Conservation (phyloP, 768 basidiomycete species). For the Kwoniella pini region DNA sequence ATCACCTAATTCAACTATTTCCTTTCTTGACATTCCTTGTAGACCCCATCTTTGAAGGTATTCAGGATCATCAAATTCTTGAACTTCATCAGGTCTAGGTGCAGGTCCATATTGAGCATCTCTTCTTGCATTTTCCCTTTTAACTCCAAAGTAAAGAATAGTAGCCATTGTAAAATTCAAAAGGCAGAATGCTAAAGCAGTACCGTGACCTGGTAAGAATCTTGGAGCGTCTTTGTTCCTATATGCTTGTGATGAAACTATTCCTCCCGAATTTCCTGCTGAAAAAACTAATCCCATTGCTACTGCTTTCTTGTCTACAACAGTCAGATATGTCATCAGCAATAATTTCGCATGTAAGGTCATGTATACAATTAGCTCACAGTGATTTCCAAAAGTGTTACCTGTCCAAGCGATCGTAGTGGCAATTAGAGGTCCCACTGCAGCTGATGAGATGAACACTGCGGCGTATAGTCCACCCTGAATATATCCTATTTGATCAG, state of each 20-base stretch:
- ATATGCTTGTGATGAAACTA: slow-evolving; percentile 52
- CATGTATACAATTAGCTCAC: too few relatives aligned
- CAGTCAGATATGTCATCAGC: background rate
- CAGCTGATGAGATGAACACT: slow-evolving; percentile 48
- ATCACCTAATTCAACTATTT: slow-evolving; percentile 50
- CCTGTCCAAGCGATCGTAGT: slow-evolving; percentile 54
- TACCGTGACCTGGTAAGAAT: slow-evolving; percentile 50
- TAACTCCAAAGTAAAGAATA: slow-evolving; percentile 47
- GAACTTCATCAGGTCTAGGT: slow-evolving; percentile 26
- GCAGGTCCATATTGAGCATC: slow-evolving; percentile 52
- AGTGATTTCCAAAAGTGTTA: slow-evolving; percentile 50
- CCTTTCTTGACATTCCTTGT: slow-evolving; percentile 42
- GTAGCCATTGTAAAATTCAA: slow-evolving; percentile 41
- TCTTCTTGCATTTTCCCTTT: slow-evolving; percentile 54
- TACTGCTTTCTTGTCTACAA: slow-evolving; percentile 38
- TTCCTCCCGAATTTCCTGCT: slow-evolving; percentile 53
- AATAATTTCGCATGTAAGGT: too few relatives aligned
- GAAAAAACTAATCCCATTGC: slow-evolving; percentile 52
- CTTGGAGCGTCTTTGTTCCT: slow-evolving; percentile 45
- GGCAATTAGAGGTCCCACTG: slow-evolving; percentile 52
- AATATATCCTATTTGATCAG: background rate
- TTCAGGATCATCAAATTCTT: slow-evolving; percentile 36
- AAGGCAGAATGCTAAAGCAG: slow-evolving; percentile 48
- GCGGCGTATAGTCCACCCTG: slow-evolving; percentile 52
- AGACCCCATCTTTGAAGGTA: slow-evolving; percentile 42